phyloP scores from a whole-genome alignment of 371 early-diverging fungal species.

The Mucor sp. region DNA sequence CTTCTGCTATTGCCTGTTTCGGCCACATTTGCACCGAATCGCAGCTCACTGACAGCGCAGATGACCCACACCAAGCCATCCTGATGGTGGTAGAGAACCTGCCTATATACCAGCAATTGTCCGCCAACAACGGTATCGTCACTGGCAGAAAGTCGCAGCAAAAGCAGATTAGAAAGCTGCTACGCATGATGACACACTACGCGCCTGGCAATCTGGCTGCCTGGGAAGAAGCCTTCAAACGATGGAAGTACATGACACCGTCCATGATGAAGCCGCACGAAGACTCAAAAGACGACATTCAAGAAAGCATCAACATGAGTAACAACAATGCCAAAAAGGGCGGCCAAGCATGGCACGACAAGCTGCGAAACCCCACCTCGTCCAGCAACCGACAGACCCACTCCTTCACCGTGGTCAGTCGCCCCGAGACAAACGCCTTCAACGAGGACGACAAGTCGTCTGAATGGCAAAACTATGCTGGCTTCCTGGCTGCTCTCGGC shows the following conservation, averaged over 20 bases:
- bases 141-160: conserved; percentile 79
- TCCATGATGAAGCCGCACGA: conserved; percentile 55
- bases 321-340: conserved; percentile 17
- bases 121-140: conserved; percentile 58
- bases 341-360: conserved; percentile 45
- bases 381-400: conserved; percentile 23
- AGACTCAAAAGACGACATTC: conserved; percentile 37
- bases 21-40: conserved; percentile 67
- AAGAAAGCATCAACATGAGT: conserved; percentile 13
- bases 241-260: conserved; percentile 73
- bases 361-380: conserved; percentile 30
- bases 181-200: conserved; percentile 69
- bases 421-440: conserved; percentile 17
- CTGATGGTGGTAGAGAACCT: conserved; percentile 75
- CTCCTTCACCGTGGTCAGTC: neutral
- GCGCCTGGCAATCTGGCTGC: conserved; percentile 82
- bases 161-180: conserved; percentile 72
- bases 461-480: conserved; percentile 76
- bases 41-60: conserved; percentile 59
- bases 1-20: conserved; percentile 64
- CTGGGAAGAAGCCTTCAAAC: conserved; percentile 84
- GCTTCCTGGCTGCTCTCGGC: conserved; percentile 71
- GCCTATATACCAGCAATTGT: conserved; percentile 73
- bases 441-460: conserved; percentile 46
- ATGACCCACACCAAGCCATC: conserved; percentile 54